phyloP scores from a whole-genome alignment of 441 rosid genomes.

The Corymbia citriodora region DNA sequence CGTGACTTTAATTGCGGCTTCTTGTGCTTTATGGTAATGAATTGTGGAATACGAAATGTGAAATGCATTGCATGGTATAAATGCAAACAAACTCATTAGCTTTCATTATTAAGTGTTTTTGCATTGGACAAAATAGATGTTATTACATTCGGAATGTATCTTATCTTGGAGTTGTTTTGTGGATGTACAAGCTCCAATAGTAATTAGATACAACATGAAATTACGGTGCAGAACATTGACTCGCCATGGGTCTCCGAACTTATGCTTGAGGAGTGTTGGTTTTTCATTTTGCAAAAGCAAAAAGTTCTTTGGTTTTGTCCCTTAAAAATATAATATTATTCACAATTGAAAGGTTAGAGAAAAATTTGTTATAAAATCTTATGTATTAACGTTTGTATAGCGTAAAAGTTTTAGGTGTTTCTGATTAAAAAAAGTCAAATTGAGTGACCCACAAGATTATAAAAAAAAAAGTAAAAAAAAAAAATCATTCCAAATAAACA shows the following conservation, averaged over 20 bases:
- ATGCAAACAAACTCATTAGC: background rate
- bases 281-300: background rate
- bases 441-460: background rate
- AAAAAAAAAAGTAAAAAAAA: background rate
- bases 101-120: background rate
- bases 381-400: background rate
- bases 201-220: background rate
- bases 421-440: background rate
- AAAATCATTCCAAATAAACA: background rate
- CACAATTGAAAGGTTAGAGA: background rate
- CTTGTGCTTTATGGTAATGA: background rate
- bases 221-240: background rate
- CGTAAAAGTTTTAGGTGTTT: background rate
- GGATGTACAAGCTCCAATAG: background rate
- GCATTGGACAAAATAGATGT: background rate
- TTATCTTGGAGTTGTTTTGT: background rate
- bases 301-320: background rate
- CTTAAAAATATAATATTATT: rapidly evolving
- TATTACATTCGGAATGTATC: background rate
- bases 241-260: background rate
- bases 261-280: background rate
- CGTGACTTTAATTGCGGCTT: background rate
- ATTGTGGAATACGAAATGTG: background rate
- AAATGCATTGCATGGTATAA: background rate
- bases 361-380: background rate